These are phyloP conservation scores for Diaporthe ampelina DNA, from an alignment of 2,329 filamentous ascomycete species.

Conservation along the genomic window DNA sequence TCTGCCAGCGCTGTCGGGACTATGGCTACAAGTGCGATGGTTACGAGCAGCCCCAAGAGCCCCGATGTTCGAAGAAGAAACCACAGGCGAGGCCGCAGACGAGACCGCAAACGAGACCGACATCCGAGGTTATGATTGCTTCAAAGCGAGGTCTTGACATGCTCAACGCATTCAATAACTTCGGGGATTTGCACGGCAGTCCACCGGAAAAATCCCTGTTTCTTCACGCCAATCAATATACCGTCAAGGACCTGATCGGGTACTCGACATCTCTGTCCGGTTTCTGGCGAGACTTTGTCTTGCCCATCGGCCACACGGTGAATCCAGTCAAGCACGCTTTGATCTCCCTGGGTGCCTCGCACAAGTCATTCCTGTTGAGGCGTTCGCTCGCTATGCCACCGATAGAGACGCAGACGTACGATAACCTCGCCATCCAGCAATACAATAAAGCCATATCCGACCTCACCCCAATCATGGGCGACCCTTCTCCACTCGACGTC, in stretches of 20 bases:
- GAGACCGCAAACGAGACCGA: not conserved
- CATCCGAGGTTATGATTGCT: not conserved
- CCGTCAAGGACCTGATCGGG: slow-evolving; percentile 20
- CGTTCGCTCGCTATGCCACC: not conserved
- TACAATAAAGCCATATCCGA: slow-evolving; percentile 18
- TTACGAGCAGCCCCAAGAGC: slow-evolving; percentile 3
- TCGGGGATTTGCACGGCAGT: not conserved
- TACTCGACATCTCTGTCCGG: slow-evolving; percentile 11
- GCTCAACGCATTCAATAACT: not conserved
- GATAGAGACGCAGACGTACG: not conserved
- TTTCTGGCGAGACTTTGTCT: slow-evolving; percentile 15
- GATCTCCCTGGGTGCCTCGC: slow-evolving; percentile 22
- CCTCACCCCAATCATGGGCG: slow-evolving; percentile 7
- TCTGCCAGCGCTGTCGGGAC: slow-evolving; percentile 20
- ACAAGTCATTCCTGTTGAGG: slow-evolving; percentile 9
- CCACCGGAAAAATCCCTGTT: not conserved
- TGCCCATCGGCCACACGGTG: not conserved
- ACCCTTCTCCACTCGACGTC: not conserved
- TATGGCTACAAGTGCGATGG: slow-evolving; percentile 22
- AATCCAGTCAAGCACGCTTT: slow-evolving; percentile 10
- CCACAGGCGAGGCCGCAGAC: not conserved
- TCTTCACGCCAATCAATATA: slow-evolving; percentile 9
- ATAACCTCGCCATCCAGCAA: slow-evolving; percentile 8
- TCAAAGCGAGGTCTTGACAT: not conserved
- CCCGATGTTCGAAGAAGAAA: not conserved